Evolutionary conservation across 768 basidiomycete genomes (phyloP).

Genomic region (Antrodiella citrinella): DNA sequence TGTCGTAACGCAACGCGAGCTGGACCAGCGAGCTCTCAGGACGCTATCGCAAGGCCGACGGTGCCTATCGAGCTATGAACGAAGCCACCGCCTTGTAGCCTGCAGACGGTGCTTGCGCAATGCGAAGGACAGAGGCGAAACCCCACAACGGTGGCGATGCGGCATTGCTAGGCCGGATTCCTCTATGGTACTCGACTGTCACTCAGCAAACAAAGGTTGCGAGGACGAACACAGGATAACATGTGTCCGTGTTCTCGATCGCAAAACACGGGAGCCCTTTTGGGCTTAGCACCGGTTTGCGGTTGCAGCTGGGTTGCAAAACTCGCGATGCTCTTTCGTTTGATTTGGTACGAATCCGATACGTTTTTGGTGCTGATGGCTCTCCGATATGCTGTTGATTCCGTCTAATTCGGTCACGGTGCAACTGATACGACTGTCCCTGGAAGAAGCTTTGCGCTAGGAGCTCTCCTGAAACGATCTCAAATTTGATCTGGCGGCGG

Average conservation of each 20-base stretch:
- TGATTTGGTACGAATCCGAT: not conserved
- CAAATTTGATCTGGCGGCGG: not conserved
- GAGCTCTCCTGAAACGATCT: not conserved
- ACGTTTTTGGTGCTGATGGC: not conserved
- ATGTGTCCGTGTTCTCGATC: not conserved
- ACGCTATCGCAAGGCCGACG: not conserved
- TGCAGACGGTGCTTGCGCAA: too few species aligned
- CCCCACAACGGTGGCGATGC: not conserved
- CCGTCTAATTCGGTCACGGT: not conserved
- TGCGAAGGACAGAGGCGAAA: not conserved
- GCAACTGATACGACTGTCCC: not conserved
- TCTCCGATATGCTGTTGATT: not conserved
- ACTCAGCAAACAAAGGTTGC: not conserved
- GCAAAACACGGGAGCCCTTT: not conserved
- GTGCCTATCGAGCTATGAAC: too few species aligned
- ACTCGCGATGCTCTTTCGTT: not conserved
- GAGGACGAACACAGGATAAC: not conserved
- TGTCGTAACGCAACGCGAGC: not conserved
- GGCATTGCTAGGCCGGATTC: not conserved
- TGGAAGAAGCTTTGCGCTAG: not conserved
- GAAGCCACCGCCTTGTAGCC: too few species aligned
- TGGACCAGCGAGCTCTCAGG: not conserved
- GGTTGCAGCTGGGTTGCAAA: not conserved
- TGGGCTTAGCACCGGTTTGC: not conserved
- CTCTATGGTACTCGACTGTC: too few species aligned